phyloP scores from a whole-genome alignment of 2,329 filamentous ascomycete genomes.

The Sporothrix curviconia region DNA sequence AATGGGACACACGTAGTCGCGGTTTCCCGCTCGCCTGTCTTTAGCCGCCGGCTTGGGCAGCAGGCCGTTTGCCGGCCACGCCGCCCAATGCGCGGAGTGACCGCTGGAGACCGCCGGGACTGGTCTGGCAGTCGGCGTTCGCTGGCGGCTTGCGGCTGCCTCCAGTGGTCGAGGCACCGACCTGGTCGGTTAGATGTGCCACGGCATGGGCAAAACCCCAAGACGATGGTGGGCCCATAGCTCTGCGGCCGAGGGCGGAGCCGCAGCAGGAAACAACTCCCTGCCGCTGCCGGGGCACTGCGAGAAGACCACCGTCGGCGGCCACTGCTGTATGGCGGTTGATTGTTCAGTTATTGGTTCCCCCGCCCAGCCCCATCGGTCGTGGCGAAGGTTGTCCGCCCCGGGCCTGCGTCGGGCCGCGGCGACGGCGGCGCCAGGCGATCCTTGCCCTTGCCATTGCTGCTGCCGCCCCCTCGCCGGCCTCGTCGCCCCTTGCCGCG shows the following conservation, averaged over 20 bases:
- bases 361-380: not conserved
- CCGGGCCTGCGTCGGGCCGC: not conserved
- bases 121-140: no score
- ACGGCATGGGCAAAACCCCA: constrained; percentile 65
- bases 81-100: not conserved
- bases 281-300: constrained; percentile 21
- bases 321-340: not conserved
- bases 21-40: constrained; percentile 28
- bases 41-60: not conserved
- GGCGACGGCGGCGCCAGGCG: not conserved
- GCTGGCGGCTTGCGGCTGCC: constrained; percentile 36
- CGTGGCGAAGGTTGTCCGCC: no score
- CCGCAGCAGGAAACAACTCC: no score
- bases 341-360: not conserved
- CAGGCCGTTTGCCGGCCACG: not conserved
- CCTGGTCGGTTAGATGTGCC: constrained; percentile 64
- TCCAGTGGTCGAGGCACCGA: constrained; percentile 62
- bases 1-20: constrained; percentile 51
- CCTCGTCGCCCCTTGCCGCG: constrained; percentile 31
- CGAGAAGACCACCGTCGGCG: constrained; percentile 16
- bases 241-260: constrained; percentile 27
- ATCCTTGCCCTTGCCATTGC: constrained; percentile 43
- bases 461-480: constrained; percentile 11
- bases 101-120: not conserved
- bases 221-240: constrained; percentile 59